Conservation (phyloP, 345 rosid species). For the Acer negundo region DNA sequence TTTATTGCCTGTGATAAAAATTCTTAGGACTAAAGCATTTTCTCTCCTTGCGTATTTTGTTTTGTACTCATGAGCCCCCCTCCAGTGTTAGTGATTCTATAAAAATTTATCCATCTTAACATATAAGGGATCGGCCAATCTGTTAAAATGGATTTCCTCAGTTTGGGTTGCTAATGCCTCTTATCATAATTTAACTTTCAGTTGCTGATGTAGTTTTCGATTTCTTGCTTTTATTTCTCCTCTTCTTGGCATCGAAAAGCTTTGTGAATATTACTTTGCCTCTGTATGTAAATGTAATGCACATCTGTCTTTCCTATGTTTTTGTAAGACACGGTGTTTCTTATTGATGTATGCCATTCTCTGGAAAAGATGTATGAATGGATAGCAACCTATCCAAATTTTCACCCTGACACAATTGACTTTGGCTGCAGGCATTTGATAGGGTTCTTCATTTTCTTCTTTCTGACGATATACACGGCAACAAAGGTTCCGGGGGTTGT, state of each 20-base stretch:
- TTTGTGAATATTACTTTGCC: background rate
- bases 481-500: slow-evolving; percentile 25
- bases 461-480: slow-evolving; percentile 32
- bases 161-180: background rate
- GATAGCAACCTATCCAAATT: background rate
- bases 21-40: background rate
- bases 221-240: background rate
- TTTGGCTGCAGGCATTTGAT: slow-evolving; percentile 36
- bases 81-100: background rate
- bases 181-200: background rate
- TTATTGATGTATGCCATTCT: slow-evolving; percentile 4
- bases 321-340: background rate
- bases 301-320: background rate
- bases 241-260: background rate
- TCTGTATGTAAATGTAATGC: background rate
- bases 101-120: background rate
- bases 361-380: background rate
- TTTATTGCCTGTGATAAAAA: background rate
- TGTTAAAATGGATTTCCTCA: background rate
- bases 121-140: background rate
- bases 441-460: slow-evolving; percentile 37
- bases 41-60: background rate
- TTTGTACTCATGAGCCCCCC: background rate
- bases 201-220: background rate
- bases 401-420: background rate